Base-by-base conservation (phyloP, 495 filamentous ascomycete species). In the Penicillium cinerascens region DNA sequence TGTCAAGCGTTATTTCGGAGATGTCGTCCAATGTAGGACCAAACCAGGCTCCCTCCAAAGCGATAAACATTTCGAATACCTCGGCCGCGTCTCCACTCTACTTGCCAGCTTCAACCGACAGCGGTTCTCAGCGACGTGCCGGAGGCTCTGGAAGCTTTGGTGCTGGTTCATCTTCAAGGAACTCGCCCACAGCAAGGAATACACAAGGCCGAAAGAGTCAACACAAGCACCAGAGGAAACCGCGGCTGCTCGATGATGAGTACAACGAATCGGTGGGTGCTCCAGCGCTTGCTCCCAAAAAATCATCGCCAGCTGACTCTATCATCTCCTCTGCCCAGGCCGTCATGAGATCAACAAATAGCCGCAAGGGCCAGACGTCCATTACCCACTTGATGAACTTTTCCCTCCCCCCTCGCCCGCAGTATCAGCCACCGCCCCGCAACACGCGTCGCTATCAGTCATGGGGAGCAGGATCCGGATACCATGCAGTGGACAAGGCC, bases 381-480 rank as follows among this genome's bases (percentile, higher is more conserved):
- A 97, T 98, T 64, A 97, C 93, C 16, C 93, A 98, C 70, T 72
- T 98, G 23, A 88, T 98, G 83, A 95, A 90, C 69, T 93, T 96
- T 65, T 82, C 87, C 37, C 77, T 91, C 29, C 88, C 92, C 16
- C 87, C 91, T 35, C 82, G 89, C 33, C 88, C 83, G 21, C 77
- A 87, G 56, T 78, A 84, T 53, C 69, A 85, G 42, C 73, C 82
- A n/a, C 73, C 76, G 33, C 72, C 81, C 63, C 75, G 81, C 57
- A 81, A 71, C 70, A 65, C 63, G 58, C 83, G 73, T 58, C 74
- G 88, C 47, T 85, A 88, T 66, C 83, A 85, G 38, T 87, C 87
- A 6, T 96, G 87, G 86, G 91, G 91, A 0, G 69, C 91, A 26
- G 92, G 92, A 1, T 96, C 92, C 33, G 92, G 92, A 10, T 88